These are phyloP conservation scores for Decorospora gaudefroyi DNA, from an alignment of 2,329 filamentous ascomycete genomes.

Conservation along the genomic window DNA sequence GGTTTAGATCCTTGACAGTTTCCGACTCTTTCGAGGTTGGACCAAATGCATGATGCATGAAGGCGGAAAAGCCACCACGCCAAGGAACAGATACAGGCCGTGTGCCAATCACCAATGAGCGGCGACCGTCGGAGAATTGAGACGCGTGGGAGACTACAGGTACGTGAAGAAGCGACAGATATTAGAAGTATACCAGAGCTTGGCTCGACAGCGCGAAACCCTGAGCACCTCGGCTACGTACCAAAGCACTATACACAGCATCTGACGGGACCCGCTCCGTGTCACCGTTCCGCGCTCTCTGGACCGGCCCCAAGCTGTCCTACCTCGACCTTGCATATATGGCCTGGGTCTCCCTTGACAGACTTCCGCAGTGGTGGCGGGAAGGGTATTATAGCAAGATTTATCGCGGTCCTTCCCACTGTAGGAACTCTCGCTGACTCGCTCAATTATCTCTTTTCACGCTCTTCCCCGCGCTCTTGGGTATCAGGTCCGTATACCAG, in stretches of 20 bases:
- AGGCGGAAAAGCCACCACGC: slow-evolving; percentile 17
- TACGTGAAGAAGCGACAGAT: slow-evolving; percentile 11
- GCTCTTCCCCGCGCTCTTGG: slow-evolving; percentile 19
- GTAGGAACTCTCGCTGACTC: slow-evolving; percentile 8
- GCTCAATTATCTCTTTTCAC: slow-evolving; percentile 10
- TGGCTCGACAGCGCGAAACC: slow-evolving; percentile 9
- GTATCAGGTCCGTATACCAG: slow-evolving; percentile 27
- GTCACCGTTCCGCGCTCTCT: slow-evolving; percentile 20
- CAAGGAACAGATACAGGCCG: slow-evolving; percentile 14
- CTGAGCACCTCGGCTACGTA: slow-evolving; percentile 28
- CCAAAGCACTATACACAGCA: slow-evolving; percentile 24
- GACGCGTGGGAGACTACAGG: slow-evolving; percentile 7
- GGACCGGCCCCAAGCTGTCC: slow-evolving; percentile 10
- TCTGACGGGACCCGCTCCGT: slow-evolving; percentile 18
- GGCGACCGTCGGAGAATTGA: slow-evolving; percentile 12
- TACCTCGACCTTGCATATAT: slow-evolving; percentile 16
- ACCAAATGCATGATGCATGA: slow-evolving; percentile 14
- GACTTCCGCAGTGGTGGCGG: slow-evolving; percentile 9
- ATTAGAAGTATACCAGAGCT: slow-evolving; percentile 17
- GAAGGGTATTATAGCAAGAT: slow-evolving; percentile 7
- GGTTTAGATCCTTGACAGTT: slow-evolving; percentile 7
- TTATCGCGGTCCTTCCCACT: slow-evolving; percentile 9
- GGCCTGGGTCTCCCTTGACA: slow-evolving; percentile 6
- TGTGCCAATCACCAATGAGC: slow-evolving; percentile 14
- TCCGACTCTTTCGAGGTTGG: slow-evolving; percentile 16